Evolutionary conservation across 163 green algal genomes (phyloP), one percentile per base, ranked within the genome.

Genomic region (Chlorella variabilis): DNA sequence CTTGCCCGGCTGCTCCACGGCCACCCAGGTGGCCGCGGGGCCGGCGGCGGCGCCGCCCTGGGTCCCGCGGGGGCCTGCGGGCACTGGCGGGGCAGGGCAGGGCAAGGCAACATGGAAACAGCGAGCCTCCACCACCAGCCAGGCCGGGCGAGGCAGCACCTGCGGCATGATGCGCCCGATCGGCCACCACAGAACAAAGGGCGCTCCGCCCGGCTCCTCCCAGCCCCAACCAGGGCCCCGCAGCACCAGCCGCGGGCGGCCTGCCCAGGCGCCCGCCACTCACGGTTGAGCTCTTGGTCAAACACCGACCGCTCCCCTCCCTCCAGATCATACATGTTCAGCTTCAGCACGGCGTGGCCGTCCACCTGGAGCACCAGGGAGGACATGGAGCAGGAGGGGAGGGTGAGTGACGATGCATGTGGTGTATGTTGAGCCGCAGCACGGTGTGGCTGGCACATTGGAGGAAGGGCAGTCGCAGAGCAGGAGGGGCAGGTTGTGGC

Each of bases 291-390:
- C 75, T 91, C 89, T 49, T 85, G 69, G 0, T 90, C 75, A 83
- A 87, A 93, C 17, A 93, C 87, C 8, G 81, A 89, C 0, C 81
- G 87, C 79, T 93, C 86, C 27, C 86, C 85, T 4, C 84, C 59
- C 49, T 89, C 54, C 33, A 91, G 71, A 36, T 90, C 88, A 65
- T 94, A 93, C 71, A 88, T 85, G 81, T 92, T 87, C 36, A 77
- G 59, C 71, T 86, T 89, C 56, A 94, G 86, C 78, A 94, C 90
- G 0, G 86, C 81, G 5, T 87, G 9, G 29, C 87, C 86, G 39
- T 90, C 59, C 0, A 94, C 75, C 71, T 93, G 91, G 48, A 56
- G 25, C 5, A 29, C 11, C 3, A 27, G 2, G 62, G 11, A 48
- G 3, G 62, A 39, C 2, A 42, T 4, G 31, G 31, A 8, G 3